These are phyloP conservation scores for Cercospora zeina DNA, from an alignment of 2,329 filamentous ascomycete species.

Conservation along the genomic window DNA sequence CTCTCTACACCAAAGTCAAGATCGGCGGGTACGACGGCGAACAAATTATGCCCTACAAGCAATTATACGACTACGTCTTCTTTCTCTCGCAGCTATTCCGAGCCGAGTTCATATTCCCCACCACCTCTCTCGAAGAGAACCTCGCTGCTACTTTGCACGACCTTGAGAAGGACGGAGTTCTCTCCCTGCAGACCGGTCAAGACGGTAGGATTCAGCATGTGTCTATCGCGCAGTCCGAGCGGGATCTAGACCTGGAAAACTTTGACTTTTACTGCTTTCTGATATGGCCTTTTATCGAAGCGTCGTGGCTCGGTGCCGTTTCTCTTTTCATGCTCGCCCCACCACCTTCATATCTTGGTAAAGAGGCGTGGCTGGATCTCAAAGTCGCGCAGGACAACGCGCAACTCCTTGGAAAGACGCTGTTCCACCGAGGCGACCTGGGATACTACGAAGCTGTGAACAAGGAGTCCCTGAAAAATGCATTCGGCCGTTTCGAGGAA, in stretches of 20 bases:
- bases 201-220: slow-evolving; percentile 60
- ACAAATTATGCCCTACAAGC: slow-evolving; percentile 65
- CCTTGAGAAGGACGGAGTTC: slow-evolving; percentile 75
- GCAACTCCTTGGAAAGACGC: slow-evolving; percentile 79
- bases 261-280: slow-evolving; percentile 99
- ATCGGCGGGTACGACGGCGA: slow-evolving; percentile 76
- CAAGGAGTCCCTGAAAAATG: slow-evolving; percentile 94
- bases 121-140: slow-evolving; percentile 78
- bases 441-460: slow-evolving; percentile 98
- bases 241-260: slow-evolving; percentile 80
- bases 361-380: slow-evolving; percentile 67
- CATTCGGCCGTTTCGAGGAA: slow-evolving; percentile 82
- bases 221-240: slow-evolving; percentile 74
- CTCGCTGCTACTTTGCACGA: slow-evolving; percentile 75
- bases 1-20: slow-evolving; percentile 89
- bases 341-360: slow-evolving; percentile 46
- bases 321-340: slow-evolving; percentile 84
- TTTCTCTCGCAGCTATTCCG: slow-evolving; percentile 94
- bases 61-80: slow-evolving; percentile 74
- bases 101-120: slow-evolving; percentile 94
- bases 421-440: slow-evolving; percentile 96
- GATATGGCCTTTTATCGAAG: slow-evolving; percentile 97
- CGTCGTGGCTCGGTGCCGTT: slow-evolving; percentile 86
- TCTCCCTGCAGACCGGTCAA: slow-evolving; percentile 63
- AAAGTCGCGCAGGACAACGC: slow-evolving; percentile 66